phyloP scores from a whole-genome alignment of 352 stramenopile species.

The Pythium aristosporum region DNA sequence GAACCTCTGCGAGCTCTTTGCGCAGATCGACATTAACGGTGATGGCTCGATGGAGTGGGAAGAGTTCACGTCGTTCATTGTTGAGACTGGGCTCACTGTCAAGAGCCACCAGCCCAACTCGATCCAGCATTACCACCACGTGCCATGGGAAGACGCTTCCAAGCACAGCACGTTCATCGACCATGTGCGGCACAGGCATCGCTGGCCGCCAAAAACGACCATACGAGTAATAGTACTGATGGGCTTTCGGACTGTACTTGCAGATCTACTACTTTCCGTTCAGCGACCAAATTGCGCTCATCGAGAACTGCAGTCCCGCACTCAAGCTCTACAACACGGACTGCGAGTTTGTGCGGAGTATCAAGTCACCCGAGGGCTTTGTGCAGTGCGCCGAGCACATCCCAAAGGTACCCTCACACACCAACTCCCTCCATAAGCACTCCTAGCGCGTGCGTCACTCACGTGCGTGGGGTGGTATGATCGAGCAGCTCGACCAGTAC shows the following conservation, averaged over 20 bases:
- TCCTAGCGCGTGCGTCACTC: neutral
- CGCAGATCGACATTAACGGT: constrained; percentile 90
- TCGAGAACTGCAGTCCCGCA: constrained; percentile 71
- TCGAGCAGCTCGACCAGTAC: constrained; percentile 58
- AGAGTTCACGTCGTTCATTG: constrained; percentile 91
- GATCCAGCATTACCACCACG: constrained; percentile 84
- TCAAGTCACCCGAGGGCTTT: constrained; percentile 69
- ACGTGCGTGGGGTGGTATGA: neutral
- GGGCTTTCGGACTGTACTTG: neutral
- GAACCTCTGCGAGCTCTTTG: constrained; percentile 89
- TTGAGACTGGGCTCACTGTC: constrained; percentile 81
- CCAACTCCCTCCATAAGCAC: neutral
- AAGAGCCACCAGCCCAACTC: constrained; percentile 86
- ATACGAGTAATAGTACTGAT: neutral
- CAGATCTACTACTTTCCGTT: constrained; percentile 81
- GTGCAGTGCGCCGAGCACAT: constrained; percentile 81
- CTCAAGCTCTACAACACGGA: constrained; percentile 85
- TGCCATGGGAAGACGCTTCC: constrained; percentile 75
- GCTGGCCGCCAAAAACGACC: neutral
- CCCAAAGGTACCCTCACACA: constrained; percentile 29
- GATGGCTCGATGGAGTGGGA: constrained; percentile 92
- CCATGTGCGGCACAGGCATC: constrained; percentile 29
- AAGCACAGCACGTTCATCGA: constrained; percentile 88
- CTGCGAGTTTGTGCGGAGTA: constrained; percentile 61
- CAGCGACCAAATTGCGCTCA: constrained; percentile 64